Evolutionary conservation across 2,329 filamentous ascomycete genomes (phyloP).

Genomic region (Magnaporthales sp.): DNA sequence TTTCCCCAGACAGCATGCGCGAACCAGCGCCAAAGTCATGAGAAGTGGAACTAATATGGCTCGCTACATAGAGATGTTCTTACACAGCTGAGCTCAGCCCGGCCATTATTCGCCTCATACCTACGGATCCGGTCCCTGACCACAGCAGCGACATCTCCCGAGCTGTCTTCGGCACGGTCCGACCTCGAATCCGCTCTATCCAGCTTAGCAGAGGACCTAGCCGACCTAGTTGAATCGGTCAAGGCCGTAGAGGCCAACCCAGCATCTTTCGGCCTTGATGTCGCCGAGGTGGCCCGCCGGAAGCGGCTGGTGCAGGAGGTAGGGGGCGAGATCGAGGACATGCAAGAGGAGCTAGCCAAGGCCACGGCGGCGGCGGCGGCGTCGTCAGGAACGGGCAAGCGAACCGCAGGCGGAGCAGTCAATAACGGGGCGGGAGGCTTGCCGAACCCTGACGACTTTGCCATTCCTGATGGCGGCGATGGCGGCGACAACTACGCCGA

Average conservation of each 20-base stretch:
- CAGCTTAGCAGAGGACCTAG: conserved; percentile 71
- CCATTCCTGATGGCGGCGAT: conserved; percentile 43
- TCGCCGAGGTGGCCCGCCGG: conserved; percentile 72
- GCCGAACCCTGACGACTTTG: conserved; percentile 45
- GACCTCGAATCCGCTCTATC: conserved; percentile 60
- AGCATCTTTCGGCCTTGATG: conserved; percentile 75
- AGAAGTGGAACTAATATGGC: conserved; percentile 4
- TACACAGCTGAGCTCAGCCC: conserved; percentile 67
- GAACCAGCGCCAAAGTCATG: background rate
- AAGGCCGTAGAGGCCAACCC: conserved; percentile 82
- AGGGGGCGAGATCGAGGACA: conserved; percentile 79
- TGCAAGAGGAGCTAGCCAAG: conserved; percentile 72
- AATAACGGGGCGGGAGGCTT: conserved; percentile 28
- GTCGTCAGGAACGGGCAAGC: background rate
- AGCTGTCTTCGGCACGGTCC: conserved; percentile 69
- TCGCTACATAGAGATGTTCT: conserved; percentile 67
- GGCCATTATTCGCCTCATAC: conserved; percentile 88
- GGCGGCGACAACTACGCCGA: conserved; percentile 55
- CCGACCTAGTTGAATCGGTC: conserved; percentile 81
- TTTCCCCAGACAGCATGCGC: conserved; percentile 6
- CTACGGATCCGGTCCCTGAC: conserved; percentile 87
- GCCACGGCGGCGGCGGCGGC: conserved; percentile 33
- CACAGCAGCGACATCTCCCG: conserved; percentile 63
- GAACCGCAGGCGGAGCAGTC: conserved; percentile 11
- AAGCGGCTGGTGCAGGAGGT: conserved; percentile 80